Percentiles rank a stretch among this genome's conserved stretches.
Evolutionary conservation across 1,284 basidiomycete genomes (phyloP).

Genomic region (Sphaerobolus stellatus): DNA sequence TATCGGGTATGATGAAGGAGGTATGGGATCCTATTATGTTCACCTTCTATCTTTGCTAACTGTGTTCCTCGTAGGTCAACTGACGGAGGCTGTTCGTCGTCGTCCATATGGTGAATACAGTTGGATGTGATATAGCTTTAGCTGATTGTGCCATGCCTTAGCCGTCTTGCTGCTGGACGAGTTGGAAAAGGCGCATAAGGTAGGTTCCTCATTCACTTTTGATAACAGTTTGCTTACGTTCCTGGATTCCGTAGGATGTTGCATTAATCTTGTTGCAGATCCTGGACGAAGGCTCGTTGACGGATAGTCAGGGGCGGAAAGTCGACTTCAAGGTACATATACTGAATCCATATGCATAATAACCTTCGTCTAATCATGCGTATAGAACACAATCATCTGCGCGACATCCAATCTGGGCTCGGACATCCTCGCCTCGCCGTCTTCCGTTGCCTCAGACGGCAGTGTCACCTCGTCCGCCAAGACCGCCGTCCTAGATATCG

Average conservation of each 20-base stretch:
- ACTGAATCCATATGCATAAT: conserved; percentile 15
- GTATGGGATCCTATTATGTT: conserved; percentile 29
- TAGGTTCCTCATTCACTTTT: conserved; percentile 19
- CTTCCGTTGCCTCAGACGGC: conserved; percentile 66
- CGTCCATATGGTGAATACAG: conserved; percentile 71
- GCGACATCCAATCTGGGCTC: conserved; percentile 57
- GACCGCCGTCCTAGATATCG: conserved; percentile 69
- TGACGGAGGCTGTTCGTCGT: conserved; percentile 85
- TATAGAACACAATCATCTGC: conserved; percentile 81
- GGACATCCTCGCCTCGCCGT: conserved; percentile 72
- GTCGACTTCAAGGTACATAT: conserved; percentile 72
- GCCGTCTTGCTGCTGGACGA: conserved; percentile 84
- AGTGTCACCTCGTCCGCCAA: conserved; percentile 64
- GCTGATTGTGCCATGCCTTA: conserved; percentile 25
- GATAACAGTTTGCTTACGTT: background rate
- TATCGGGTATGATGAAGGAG: conserved; percentile 92
- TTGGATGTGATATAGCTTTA: background rate
- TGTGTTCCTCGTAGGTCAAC: conserved; percentile 52
- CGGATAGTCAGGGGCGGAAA: conserved; percentile 78
- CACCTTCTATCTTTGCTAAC: background rate
- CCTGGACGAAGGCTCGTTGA: conserved; percentile 87
- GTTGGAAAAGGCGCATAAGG: conserved; percentile 89
- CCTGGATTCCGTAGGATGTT: conserved; percentile 65
- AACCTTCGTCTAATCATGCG: background rate
- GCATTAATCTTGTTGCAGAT: conserved; percentile 91